Conservation (phyloP, 2,329 filamentous ascomycete genomes). For the Aspergillus vadensis region DNA sequence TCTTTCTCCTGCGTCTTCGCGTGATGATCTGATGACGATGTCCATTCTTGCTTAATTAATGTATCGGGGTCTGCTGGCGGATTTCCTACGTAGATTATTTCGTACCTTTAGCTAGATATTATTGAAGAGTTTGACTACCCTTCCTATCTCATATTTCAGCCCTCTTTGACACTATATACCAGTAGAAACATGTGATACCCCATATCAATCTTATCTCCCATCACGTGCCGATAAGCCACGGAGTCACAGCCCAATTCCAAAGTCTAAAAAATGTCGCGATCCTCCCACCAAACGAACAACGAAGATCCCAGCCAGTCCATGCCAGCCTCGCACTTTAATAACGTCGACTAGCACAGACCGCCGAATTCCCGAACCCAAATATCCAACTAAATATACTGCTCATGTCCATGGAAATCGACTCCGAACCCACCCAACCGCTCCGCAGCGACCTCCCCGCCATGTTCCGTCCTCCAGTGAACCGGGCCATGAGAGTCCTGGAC, state of each 20-base stretch:
- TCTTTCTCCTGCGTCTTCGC: not conserved
- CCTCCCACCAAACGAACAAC: not conserved
- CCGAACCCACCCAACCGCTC: conserved; percentile 21
- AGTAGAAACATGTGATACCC: not conserved
- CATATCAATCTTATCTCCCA: not conserved
- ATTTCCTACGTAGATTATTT: not conserved
- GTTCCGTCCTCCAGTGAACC: conserved; percentile 80
- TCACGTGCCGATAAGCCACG: not conserved
- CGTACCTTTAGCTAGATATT: no score
- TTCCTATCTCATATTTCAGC: no score
- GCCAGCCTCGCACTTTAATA: not conserved
- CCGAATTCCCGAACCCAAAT: not conserved
- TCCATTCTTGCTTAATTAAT: not conserved
- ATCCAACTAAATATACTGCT: no score
- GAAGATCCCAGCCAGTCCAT: not conserved
- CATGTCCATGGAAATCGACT: conserved; percentile 21
- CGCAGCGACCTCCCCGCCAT: conserved; percentile 45
- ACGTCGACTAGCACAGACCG: not conserved
- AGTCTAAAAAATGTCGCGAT: not conserved
- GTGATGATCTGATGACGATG: not conserved
- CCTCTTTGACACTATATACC: no score
- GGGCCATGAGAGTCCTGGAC: conserved; percentile 78
- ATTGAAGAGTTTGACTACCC: not conserved
- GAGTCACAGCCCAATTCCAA: not conserved
- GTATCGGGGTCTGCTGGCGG: conserved; percentile 1